Base-by-base conservation (phyloP, 345 rosid species). In the Raphanus sativus region DNA sequence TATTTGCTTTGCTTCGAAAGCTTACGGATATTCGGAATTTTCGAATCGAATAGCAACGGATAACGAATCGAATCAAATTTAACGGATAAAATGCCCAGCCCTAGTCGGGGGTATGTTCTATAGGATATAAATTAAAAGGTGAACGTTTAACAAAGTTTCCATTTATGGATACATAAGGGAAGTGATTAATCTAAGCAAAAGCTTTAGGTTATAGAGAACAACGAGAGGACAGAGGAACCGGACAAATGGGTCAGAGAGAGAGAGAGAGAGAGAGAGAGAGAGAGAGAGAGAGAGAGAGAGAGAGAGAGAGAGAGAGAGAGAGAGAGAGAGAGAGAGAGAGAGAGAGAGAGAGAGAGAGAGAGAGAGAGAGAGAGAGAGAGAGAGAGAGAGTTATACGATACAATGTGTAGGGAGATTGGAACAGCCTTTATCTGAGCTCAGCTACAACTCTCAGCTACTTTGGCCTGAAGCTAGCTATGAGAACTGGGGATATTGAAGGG, bases 351-450 rank as follows among this genome's bases (percentile, higher is more conserved):
- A 80, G 74, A 72, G 68, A 81, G 67, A 86, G 50, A 79, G 78
- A 69, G 32, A 80, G 74, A 72, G 68, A 81, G 67, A 86, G 50
- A 79, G 78, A 69, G 32, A 80, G 74, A 72, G 68, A 81, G 67
- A 86, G 50, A 40, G 48, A 9, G 48, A 40, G 12, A 40, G 12
- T 33, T 6, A 33, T 7, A 33, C 2, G 36, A 33, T 33, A 6
- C 66, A 62, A 52, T 74, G 70, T 84, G 85, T 77, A 86, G 83
- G 80, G 90, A 71, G 87, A 85, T 81, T 78, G 87, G 84, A 72
- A 77, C 89, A 86, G 90, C 87, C 86, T 83, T 89, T 90, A 78
- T 83, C 78, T 91, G 86, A 86, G 86, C 83, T 86, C 87, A 79
- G 83, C 84, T 74, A 80, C 73, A 54, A 70, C 81, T 81, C 86